A percentile compares a stretch with the other conserved stretches of the same genome.
phyloP scores from a whole-genome alignment of 1,139 yeast genomes.

The Pichia sp. region DNA sequence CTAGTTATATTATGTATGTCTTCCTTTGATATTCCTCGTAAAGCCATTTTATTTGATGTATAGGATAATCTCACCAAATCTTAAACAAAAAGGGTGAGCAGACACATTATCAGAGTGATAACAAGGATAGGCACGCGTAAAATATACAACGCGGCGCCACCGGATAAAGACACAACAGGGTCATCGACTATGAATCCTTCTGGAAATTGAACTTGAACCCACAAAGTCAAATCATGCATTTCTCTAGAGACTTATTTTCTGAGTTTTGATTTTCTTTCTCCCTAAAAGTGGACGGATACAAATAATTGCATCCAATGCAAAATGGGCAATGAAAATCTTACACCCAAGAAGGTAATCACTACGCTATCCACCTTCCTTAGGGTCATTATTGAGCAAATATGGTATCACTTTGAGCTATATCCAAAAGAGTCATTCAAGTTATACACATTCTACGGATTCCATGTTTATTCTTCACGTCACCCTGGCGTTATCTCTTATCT shows the following conservation, averaged over 20 bases:
- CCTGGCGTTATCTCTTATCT: slow-evolving; percentile 42
- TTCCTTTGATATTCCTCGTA: slow-evolving; percentile 38
- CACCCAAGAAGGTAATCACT: neutral
- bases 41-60: slow-evolving; percentile 17
- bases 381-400: slow-evolving; percentile 39
- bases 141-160: neutral
- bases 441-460: slow-evolving; percentile 39
- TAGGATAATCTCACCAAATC: neutral
- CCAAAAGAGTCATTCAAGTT: slow-evolving; percentile 40
- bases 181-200: too few relatives aligned
- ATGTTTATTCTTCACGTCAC: slow-evolving; percentile 41
- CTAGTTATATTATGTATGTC: slow-evolving; percentile 78
- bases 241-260: too few relatives aligned
- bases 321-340: neutral
- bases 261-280: too few relatives aligned
- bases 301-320: neutral
- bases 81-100: neutral
- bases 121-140: slow-evolving; percentile 3
- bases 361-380: slow-evolving; percentile 7
- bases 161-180: neutral
- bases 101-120: neutral
- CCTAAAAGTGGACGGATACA: too few relatives aligned
- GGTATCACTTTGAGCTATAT: slow-evolving; percentile 44
- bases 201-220: too few relatives aligned
- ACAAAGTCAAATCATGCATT: too few relatives aligned